phyloP scores from a whole-genome alignment of 2,329 filamentous ascomycete genomes.

The Botryotinia convoluta region DNA sequence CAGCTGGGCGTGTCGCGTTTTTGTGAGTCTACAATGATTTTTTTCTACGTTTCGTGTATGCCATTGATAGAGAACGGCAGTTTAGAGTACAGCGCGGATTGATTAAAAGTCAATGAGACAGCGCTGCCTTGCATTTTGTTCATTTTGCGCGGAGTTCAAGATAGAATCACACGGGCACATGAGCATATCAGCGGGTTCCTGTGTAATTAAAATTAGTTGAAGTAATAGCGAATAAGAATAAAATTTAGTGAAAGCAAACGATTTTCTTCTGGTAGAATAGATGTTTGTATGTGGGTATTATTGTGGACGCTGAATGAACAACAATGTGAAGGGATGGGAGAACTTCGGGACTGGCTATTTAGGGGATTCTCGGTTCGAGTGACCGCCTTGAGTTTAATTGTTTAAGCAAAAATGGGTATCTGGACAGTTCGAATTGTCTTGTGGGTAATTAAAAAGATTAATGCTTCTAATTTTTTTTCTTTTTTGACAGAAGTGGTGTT shows the following conservation, averaged over 20 bases:
- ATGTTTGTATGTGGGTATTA: not conserved
- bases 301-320: not conserved
- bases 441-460: too few relatives aligned
- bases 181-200: not conserved
- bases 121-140: not conserved
- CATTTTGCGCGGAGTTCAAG: not conserved
- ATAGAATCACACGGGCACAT: not conserved
- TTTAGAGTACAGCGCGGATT: not conserved
- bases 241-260: not conserved
- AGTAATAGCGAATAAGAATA: not conserved
- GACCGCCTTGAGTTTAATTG: not conserved
- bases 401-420: not conserved
- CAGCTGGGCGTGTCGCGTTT: not conserved
- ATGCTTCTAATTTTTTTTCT: not conserved
- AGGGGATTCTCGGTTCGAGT: conserved; percentile 7
- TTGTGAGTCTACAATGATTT: not conserved
- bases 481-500: not conserved
- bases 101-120: not conserved
- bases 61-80: not conserved
- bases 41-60: not conserved
- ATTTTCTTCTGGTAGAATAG: not conserved
- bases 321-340: not conserved
- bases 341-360: not conserved
- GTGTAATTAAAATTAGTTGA: not conserved
- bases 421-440: not conserved